Evolutionary conservation across 2,329 filamentous ascomycete genomes (phyloP), one percentile per base, ranked within the genome.

Genomic region (Ophiocordyceps polyrhachis-furcata): DNA sequence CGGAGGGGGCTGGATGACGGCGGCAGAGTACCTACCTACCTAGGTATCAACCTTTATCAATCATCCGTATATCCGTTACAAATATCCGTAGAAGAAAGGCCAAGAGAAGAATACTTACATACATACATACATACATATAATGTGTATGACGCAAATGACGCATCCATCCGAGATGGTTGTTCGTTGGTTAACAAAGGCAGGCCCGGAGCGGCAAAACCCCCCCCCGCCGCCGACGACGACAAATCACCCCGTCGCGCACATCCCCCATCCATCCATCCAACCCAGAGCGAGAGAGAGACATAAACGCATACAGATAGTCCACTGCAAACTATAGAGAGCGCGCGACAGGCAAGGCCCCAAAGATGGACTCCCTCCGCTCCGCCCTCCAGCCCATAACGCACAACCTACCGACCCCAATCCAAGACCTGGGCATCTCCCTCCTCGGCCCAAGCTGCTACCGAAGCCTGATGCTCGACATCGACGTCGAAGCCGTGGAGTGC

Each of bases 391-490:
- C 82, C 47, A 70, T 88, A 56, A 84, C 82, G 43, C 72, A 77
- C 55, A 78, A 74, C 57, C 76, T 91, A 43, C 88, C 87, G 19
- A 66, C 68, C 31, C 83, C 83, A 14, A 71, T 94, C 58, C 76
- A 74, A 63, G 74, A 88, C 63, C 68, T 83, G 43, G 81, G 83
- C 56, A 67, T 81, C 55, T 83, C 81, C 50, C 78, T 98, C 60
- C 74, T 98, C 55, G 88, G 89, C 59, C 69, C 76, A 29, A 64
- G 70, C 49, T 98, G 91, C 76, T 93, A 96, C 76, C 75, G 81
- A 58, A 77, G 79, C 15, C 76, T 98, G 43, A 66, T 98, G 50
- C 79, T 91, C 56, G 80, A 95, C 57, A 73, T 98, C 58, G 82
- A 93, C 65, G 70, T 82, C 55, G 74, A 77, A 50, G 76, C 86